Percentiles rank a stretch among this genome's conserved stretches.
Conservation (phyloP, 148 eudicot species). For the Linanthus parryae region DNA sequence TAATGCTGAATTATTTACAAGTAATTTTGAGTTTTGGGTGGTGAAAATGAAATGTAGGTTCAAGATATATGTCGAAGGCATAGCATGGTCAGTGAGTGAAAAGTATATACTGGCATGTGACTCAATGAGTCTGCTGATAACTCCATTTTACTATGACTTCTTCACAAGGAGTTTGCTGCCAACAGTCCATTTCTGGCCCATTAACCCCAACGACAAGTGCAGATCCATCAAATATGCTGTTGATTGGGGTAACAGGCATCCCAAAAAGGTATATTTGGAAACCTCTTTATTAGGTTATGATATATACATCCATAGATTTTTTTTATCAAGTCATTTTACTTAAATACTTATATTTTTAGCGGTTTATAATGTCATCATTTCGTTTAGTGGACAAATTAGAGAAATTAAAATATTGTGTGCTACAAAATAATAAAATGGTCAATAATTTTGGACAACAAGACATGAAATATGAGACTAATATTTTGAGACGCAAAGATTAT, state of each 20-base stretch:
- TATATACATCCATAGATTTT: no score
- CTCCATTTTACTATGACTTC: conserved; percentile 36
- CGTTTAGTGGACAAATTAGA: no score
- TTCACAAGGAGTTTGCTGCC: conserved; percentile 51
- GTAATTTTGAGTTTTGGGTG: no score
- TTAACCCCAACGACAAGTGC: conserved; percentile 25
- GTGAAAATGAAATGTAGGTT: no score
- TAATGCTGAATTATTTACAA: no score
- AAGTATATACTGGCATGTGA: conserved; percentile 48
- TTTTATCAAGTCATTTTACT: neutral
- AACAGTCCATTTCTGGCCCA: conserved; percentile 47
- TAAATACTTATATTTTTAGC: no score
- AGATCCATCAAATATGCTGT: conserved; percentile 11
- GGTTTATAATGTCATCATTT: no score
- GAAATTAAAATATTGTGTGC: no score
- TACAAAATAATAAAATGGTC: no score
- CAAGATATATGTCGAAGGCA: conserved; percentile 47
- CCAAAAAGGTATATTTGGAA: conserved; percentile 1
- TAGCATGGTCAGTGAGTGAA: conserved; percentile 56
- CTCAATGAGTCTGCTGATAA: conserved; percentile 29
- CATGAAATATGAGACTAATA: no score
- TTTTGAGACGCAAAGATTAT: no score
- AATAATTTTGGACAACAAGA: no score
- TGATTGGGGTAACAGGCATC: conserved; percentile 10
- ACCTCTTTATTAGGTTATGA: neutral